A percentile compares a stretch with the other conserved stretches of the same genome.
These are phyloP conservation scores for Leptographium wingfieldii DNA, from an alignment of 2,329 filamentous ascomycete species.

Conservation along the genomic window DNA sequence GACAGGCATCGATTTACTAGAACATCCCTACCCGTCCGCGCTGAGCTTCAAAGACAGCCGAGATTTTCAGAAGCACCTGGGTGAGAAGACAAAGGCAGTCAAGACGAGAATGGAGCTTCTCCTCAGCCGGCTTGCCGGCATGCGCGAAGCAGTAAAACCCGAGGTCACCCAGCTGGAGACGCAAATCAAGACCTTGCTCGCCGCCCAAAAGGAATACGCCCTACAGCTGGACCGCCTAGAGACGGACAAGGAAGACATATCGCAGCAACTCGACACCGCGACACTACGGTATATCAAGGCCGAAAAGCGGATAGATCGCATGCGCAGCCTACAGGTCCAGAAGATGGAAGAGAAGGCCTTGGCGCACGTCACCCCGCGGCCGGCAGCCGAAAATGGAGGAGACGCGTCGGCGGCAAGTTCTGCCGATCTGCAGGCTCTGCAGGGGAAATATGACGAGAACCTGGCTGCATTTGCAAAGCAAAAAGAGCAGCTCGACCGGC, in stretches of 20 bases:
- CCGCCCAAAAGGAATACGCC: slow-evolving; percentile 69
- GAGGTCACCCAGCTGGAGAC: slow-evolving; percentile 62
- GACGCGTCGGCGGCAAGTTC: slow-evolving; percentile 33
- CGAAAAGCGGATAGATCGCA: slow-evolving; percentile 84
- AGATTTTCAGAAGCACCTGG: slow-evolving; percentile 72
- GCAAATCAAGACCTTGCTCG: slow-evolving; percentile 62
- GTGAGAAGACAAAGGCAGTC: slow-evolving; percentile 63
- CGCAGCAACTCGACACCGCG: slow-evolving; percentile 76
- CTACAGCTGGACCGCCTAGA: slow-evolving; percentile 63
- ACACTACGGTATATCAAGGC: slow-evolving; percentile 88
- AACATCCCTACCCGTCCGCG: slow-evolving; percentile 42
- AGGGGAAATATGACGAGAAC: slow-evolving; percentile 66
- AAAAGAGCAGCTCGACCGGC: slow-evolving; percentile 73
- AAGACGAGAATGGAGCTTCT: slow-evolving; percentile 60
- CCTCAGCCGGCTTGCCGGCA: slow-evolving; percentile 41
- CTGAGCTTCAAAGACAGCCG: slow-evolving; percentile 50
- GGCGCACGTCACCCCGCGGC: slow-evolving; percentile 44
- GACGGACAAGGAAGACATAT: slow-evolving; percentile 71
- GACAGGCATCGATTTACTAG: slow-evolving; percentile 21
- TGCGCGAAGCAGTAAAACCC: slow-evolving; percentile 44
- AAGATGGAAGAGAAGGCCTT: slow-evolving; percentile 86
- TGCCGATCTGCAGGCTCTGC: slow-evolving; percentile 50
- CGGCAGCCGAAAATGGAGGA: slow-evolving; percentile 42
- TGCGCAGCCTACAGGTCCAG: slow-evolving; percentile 77
- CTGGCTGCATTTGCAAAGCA: slow-evolving; percentile 66